A percentile compares a stretch with the other conserved stretches of the same genome.
Evolutionary conservation across 176 grass and related monocot genomes (phyloP).

Genomic region (Avena eriantha): DNA sequence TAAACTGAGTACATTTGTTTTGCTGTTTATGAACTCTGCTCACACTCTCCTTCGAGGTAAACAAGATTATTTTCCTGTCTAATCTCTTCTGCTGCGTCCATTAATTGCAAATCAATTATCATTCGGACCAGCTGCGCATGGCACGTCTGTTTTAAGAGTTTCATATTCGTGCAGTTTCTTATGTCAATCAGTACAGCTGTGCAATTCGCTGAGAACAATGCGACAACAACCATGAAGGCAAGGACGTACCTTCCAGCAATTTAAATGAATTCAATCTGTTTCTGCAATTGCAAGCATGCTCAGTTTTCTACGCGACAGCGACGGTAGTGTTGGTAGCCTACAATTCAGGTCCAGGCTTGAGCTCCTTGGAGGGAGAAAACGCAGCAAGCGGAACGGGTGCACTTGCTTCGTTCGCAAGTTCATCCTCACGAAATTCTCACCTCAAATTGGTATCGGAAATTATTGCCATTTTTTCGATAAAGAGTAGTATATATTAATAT

Average conservation of each 20-base stretch:
- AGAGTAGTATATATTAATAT: too few relatives aligned
- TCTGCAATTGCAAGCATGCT: neutral
- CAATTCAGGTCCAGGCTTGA: neutral
- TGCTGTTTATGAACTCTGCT: neutral
- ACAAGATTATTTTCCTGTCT: neutral
- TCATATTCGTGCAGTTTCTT: neutral
- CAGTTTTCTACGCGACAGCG: neutral
- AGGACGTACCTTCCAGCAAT: too few relatives aligned
- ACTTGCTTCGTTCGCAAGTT: neutral
- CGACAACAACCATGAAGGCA: neutral
- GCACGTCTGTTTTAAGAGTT: neutral
- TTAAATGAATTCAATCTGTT: neutral
- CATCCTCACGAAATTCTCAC: neutral
- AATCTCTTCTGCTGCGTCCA: neutral
- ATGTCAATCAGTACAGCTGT: conserved; percentile 17
- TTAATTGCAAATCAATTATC: neutral
- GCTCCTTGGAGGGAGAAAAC: neutral
- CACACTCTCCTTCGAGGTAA: neutral
- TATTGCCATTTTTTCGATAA: neutral
- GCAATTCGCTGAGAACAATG: neutral
- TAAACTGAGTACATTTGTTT: neutral
- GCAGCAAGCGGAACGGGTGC: neutral
- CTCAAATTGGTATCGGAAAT: neutral
- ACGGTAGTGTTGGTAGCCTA: neutral
- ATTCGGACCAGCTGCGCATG: neutral